Base-by-base conservation (phyloP, 352 stramenopile genomes). In the Saprolegnia parasitica region DNA sequence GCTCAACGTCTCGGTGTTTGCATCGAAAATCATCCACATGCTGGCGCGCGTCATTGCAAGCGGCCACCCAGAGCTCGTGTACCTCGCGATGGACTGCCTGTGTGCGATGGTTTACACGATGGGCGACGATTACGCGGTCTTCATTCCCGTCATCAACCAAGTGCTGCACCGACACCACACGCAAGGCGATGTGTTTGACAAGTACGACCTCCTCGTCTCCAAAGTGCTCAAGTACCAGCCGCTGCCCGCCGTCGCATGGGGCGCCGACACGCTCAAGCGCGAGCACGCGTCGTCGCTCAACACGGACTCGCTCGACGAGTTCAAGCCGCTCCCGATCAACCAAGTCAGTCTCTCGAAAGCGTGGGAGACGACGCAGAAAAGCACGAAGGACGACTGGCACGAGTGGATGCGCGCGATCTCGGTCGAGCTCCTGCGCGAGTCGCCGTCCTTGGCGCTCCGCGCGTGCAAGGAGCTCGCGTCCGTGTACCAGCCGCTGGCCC, bases 381-480 rank as follows among this genome's bases (percentile, higher is more conserved):
- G 81, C 15, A 96, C 86, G 13, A 94, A 94, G 57, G 87, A 96
- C 67, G 98, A 99, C 73, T 99, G 97, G 97, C 96, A 94, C 65
- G 97, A 99, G 75, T 99, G 98, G 98, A 99, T 99, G 79, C 81
- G 97, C 9, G 81, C 91, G 0, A 97, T 99, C 58, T 97, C 93
- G 0, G 90, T 99, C 39, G 91, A 99, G 77, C 80, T 99, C 35
- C 78, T 99, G 6, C 90, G 96, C 45, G 96, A 99, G 75, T 98
- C 95, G 4, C 97, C 98, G 18, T 98, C 92, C 9, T 87, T 95
- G 39, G 96, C 98, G 23, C 81, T 99, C 39, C 81, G 97, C 40
- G 89, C 93, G 20, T 98, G 95, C 75, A 96, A 96, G 56, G 91
- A 96, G 73, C 82, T 99, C 29, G 97, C 97, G 20, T 96, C 98